Evolutionary conservation across 2,329 filamentous ascomycete genomes (phyloP).

Genomic region (Coniochaeta sp.): DNA sequence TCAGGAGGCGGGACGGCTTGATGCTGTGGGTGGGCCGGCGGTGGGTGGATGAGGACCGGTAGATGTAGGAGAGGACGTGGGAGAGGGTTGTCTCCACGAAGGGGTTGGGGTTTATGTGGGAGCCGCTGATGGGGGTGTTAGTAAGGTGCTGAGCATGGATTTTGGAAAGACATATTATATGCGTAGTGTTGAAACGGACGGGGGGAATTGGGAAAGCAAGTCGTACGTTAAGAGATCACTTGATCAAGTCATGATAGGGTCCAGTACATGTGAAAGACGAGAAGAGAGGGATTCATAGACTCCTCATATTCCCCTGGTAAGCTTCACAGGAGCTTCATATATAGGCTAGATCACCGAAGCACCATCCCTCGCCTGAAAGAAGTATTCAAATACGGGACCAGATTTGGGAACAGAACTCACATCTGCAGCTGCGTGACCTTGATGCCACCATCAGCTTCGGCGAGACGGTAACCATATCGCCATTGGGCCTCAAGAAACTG

Average conservation of each 20-base stretch:
- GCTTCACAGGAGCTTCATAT: not conserved
- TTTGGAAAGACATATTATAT: not conserved
- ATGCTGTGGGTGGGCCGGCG: slow-evolving; percentile 36
- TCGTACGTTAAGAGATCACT: no score
- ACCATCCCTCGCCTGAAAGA: not conserved
- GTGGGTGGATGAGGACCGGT: slow-evolving; percentile 21
- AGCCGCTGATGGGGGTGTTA: slow-evolving; percentile 27
- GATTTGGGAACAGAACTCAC: slow-evolving; percentile 46
- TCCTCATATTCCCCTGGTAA: not conserved
- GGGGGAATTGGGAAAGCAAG: no score
- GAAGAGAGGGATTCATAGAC: not conserved
- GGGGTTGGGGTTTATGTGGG: slow-evolving; percentile 51
- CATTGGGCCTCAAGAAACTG: slow-evolving; percentile 85
- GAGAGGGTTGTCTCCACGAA: slow-evolving; percentile 89
- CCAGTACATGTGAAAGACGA: not conserved
- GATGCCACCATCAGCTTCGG: slow-evolving; percentile 68
- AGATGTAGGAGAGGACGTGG: slow-evolving; percentile 80
- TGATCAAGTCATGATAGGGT: not conserved
- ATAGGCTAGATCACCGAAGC: not conserved
- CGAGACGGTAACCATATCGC: slow-evolving; percentile 73
- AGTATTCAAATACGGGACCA: not conserved
- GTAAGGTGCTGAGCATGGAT: not conserved
- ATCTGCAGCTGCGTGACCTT: slow-evolving; percentile 70
- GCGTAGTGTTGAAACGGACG: no score
- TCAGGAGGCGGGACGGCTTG: slow-evolving; percentile 66